Conservation (phyloP, 2,329 filamentous ascomycete species). For the Claviceps paspali region DNA sequence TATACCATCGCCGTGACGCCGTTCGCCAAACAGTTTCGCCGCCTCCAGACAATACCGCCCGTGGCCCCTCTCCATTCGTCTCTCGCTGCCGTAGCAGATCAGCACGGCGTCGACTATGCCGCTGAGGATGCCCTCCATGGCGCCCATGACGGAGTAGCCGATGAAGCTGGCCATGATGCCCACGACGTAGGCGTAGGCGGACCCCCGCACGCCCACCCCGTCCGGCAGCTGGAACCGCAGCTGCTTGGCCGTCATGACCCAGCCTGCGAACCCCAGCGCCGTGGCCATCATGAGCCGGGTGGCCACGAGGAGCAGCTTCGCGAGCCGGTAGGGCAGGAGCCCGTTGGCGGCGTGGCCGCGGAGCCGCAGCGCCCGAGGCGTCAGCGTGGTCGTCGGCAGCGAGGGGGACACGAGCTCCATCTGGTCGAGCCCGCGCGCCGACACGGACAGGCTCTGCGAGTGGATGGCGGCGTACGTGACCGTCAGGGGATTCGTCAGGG, state of each 20-base stretch:
- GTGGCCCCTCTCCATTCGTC: constrained; percentile 48
- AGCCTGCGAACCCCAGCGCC: constrained; percentile 84
- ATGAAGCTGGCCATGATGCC: constrained; percentile 87
- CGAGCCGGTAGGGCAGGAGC: constrained; percentile 75
- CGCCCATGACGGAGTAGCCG: constrained; percentile 82
- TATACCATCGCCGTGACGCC: constrained; percentile 13
- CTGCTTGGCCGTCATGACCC: constrained; percentile 81
- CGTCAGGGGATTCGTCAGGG: constrained; percentile 79
- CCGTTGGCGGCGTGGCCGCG: constrained; percentile 28
- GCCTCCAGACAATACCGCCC: constrained; percentile 85
- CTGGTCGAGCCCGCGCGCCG: constrained; percentile 65
- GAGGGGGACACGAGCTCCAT: constrained; percentile 66
- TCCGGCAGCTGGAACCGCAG: constrained; percentile 45
- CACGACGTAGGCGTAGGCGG: constrained; percentile 87
- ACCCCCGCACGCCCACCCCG: constrained; percentile 49
- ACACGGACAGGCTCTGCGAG: constrained; percentile 63
- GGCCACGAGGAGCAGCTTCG: constrained; percentile 81
- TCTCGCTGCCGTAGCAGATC: constrained; percentile 89
- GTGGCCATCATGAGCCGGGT: constrained; percentile 84
- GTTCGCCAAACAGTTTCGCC: constrained; percentile 69
- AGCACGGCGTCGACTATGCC: constrained; percentile 79
- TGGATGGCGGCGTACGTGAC: constrained; percentile 91
- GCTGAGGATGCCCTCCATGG: constrained; percentile 77
- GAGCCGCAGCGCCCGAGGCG: constrained; percentile 34
- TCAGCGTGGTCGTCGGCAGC: constrained; percentile 58